Conservation (phyloP, 768 basidiomycete genomes). For the Boletus fagicola region DNA sequence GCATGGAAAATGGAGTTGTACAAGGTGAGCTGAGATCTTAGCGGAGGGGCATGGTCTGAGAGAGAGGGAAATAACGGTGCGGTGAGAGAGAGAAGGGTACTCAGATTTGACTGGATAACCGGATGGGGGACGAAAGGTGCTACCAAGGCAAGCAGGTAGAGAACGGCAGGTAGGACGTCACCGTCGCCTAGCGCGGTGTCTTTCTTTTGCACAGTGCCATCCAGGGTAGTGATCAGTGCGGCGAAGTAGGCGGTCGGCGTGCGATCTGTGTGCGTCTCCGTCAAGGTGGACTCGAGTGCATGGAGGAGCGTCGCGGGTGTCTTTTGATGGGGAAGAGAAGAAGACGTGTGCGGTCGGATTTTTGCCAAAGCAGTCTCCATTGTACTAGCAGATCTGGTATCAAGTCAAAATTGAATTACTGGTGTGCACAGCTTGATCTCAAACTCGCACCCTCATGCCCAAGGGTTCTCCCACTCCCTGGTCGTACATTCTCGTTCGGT, state of each 20-base stretch:
- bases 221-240: constrained; percentile 81
- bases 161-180: constrained; percentile 35
- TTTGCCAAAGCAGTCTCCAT: constrained; percentile 76
- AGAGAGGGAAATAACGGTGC: constrained; percentile 76
- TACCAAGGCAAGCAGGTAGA: constrained; percentile 37
- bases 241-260: constrained; percentile 93
- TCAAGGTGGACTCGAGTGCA: constrained; percentile 80
- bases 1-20: constrained; percentile 66
- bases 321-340: constrained; percentile 83
- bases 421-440: neutral
- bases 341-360: constrained; percentile 82
- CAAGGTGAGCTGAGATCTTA: constrained; percentile 83
- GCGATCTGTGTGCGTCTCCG: constrained; percentile 63
- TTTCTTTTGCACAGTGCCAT: constrained; percentile 68
- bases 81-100: constrained; percentile 68
- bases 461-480: constrained; percentile 49
- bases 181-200: constrained; percentile 70
- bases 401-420: neutral
- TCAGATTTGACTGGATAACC: constrained; percentile 77
- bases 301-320: constrained; percentile 80
- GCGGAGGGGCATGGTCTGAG: constrained; percentile 63
- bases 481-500: constrained; percentile 72
- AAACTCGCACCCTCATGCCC: constrained; percentile 25
- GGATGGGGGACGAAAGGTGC: constrained; percentile 58
- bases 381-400: neutral